Evolutionary conservation across 2,329 filamentous ascomycete species (phyloP), one percentile per base, ranked within the genome.

Genomic region (Macrophomina phaseolina): DNA sequence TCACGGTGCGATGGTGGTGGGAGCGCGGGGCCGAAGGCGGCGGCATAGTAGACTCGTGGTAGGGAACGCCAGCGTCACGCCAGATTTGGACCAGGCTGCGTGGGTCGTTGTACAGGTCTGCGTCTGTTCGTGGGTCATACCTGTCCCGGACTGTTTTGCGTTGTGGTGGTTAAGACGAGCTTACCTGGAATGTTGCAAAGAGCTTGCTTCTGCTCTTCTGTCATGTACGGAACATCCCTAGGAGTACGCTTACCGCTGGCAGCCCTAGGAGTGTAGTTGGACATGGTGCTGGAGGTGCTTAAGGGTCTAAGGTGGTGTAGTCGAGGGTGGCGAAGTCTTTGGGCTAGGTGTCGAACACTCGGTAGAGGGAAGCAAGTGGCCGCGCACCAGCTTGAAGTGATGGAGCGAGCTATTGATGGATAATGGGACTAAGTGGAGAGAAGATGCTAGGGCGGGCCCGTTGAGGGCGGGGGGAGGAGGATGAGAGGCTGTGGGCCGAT

Each of bases 41-140:
- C 4, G 53, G 53, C 53, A 42, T 58, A 12, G 28, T 40, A 32
- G 32, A 14, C 4, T 60, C 56, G 8, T 46, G 38, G 56, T 60
- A 60, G 16, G 16, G 42, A n/a, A 49, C 30, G 7, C 45, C 42
- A 2, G 45, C 32, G 45, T 62, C 58, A 45, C 32, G 30, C 32
- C 32, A 62, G 45, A 62, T 62, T 45, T 62, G 58, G 42, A 62
- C 58, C 5, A 62, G 58, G 45, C 58, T 62, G 38, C 58, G 58
- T n/a, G 42, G 58, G 45, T 62, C 58, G 32, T 49, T 18, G 58
- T 62, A 62, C 16, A 62, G 32, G 58, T 62, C 58, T 62, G 9
- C 1, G 42, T 9, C n/a, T 38, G 4, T 5, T 8, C 16, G 56
- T 60, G 34, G 28, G 45, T 51, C 42, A 62, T 11, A 2, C 2